Base-by-base conservation (phyloP, 306 rosid genomes). In the Glycyrrhiza uralensis region DNA sequence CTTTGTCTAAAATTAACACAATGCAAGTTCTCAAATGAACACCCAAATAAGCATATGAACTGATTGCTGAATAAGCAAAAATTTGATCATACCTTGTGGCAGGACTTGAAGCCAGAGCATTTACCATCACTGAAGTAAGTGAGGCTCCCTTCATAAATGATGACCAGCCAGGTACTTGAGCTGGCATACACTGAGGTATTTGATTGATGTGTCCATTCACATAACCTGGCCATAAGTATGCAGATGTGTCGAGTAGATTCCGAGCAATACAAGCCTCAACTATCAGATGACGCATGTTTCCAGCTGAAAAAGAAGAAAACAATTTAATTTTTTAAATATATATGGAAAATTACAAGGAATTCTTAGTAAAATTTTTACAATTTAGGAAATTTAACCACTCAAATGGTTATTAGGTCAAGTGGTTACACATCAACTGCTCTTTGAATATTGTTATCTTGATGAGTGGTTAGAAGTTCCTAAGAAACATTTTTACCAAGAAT, bases 201-300 rank as follows among this genome's bases (percentile, higher is more conserved):
- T 89, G 96, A 75, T 63, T 86, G 72, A 94, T 81, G 29, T 71
- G 59, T 73, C 97, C 97, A 29, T 82, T 87, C 58, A 84, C 89
- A 86, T 89, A 94, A 56, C 97, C 97, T 41, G 92, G 95, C 99
- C 99, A 91, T 71, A 79, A 77, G 80, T 94, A 94, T 46, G 93
- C 95, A 30, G 95, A 85, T 14, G 95, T 87, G 66, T 91, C 99
- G 44, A 94, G 85, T 49, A 94, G 83, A 76, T 89, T 88, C 71
- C 96, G 89, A 30, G 97, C 85, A 79, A 94, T 89, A 74, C 92
- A 94, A 80, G 99, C 96, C 87, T 94, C 99, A 71, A 89, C 97
- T 72, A 94, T 86, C 85, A 94, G 81, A 86, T 94, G 97, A 35
- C 90, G 90, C 93, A 94, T 79, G 81, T 91, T 91, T 72, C 99